These are phyloP conservation scores for Blastomyces emzantsi DNA, from an alignment of 2,329 filamentous ascomycete species.

Conservation along the genomic window DNA sequence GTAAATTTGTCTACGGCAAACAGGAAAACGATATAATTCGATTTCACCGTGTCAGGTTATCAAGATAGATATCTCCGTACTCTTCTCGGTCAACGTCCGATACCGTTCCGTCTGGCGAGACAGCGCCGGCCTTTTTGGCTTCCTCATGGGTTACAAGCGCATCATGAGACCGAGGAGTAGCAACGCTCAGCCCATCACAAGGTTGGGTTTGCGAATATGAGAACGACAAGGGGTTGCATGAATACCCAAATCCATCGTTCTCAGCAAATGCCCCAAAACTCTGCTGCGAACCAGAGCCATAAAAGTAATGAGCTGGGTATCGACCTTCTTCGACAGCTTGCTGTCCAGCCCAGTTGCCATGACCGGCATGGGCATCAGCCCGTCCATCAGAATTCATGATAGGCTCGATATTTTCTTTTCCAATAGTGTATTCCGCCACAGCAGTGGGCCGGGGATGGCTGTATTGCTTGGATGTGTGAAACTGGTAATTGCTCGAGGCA, in stretches of 20 bases:
- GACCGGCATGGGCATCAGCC: conserved; percentile 19
- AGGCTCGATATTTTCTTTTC: conserved; percentile 36
- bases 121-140: conserved; percentile 16
- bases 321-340: conserved; percentile 16
- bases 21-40: not conserved
- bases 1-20: not conserved
- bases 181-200: conserved; percentile 8
- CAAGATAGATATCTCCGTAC: conserved; percentile 27
- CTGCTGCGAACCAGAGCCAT: conserved; percentile 18
- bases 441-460: conserved; percentile 12
- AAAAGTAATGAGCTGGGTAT: conserved; percentile 23
- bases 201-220: conserved; percentile 18
- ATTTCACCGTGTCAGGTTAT: conserved; percentile 14
- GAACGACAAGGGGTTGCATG: conserved; percentile 28
- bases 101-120: conserved; percentile 29
- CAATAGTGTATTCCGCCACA: conserved; percentile 14
- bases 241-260: conserved; percentile 23
- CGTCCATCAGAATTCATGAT: conserved; percentile 16
- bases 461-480: conserved; percentile 16
- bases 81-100: conserved; percentile 29
- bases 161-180: conserved; percentile 7
- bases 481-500: conserved; percentile 11
- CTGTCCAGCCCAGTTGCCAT: conserved; percentile 22
- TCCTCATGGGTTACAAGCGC: conserved; percentile 13
- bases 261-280: conserved; percentile 22